Conservation (phyloP, 225 moss, liverwort and hornwort species). For the Bryum argenteum region DNA sequence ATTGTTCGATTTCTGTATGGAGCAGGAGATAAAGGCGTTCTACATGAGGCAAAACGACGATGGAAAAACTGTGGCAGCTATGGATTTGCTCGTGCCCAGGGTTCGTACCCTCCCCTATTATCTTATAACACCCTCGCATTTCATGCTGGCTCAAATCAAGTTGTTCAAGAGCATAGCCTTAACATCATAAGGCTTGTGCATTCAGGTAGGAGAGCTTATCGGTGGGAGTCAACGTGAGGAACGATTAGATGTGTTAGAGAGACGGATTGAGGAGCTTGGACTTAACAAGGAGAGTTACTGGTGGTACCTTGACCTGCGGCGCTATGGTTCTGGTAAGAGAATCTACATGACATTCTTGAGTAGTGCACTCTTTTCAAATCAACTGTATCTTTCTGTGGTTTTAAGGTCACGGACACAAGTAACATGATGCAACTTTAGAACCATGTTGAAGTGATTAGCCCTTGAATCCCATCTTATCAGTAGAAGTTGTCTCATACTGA, state of each 20-base stretch:
- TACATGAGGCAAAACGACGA: slow-evolving; percentile 99
- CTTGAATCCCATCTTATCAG: too few relatives aligned
- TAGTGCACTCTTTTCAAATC: too few relatives aligned
- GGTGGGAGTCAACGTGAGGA: slow-evolving; percentile 99
- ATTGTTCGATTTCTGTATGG: slow-evolving; percentile 15
- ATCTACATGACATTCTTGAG: too few relatives aligned
- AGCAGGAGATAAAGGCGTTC: slow-evolving; percentile 96
- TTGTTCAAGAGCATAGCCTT: background rate
- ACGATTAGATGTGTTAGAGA: slow-evolving; percentile 75
- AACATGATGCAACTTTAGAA: too few relatives aligned
- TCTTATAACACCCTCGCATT: too few relatives aligned
- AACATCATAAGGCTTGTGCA: slow-evolving; percentile 20
- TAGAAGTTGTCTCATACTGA: background rate
- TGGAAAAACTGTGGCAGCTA: slow-evolving; percentile 94
- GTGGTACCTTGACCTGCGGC: slow-evolving; percentile 97
- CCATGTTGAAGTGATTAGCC: too few relatives aligned
- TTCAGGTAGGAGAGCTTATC: slow-evolving; percentile 85
- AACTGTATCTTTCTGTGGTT: too few relatives aligned
- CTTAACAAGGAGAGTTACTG: slow-evolving; percentile 88
- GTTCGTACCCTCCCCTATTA: slow-evolving; percentile 36
- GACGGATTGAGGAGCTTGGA: slow-evolving; percentile 84
- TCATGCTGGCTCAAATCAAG: background rate
- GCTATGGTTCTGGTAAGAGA: slow-evolving; percentile 80
- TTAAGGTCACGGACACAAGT: too few relatives aligned
- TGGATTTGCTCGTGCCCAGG: slow-evolving; percentile 96